Evolutionary conservation across 169 alveolate species (phyloP).

Genomic region (Cryptosporidium sp.): DNA sequence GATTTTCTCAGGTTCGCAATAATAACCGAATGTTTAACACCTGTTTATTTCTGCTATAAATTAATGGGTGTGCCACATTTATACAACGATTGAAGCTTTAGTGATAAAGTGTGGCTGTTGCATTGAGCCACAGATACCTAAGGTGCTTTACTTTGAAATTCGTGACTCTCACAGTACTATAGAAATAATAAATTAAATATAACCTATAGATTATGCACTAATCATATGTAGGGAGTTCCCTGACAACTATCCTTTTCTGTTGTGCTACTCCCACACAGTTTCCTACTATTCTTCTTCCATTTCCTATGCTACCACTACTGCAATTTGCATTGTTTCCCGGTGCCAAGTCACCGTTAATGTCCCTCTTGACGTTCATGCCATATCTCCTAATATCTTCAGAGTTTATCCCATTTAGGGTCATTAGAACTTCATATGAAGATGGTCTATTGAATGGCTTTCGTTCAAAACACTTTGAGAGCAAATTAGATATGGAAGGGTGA

Average conservation of each 20-base stretch:
- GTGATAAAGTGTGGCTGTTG: no score
- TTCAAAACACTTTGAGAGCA: slow-evolving; percentile 75
- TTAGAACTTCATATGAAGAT: slow-evolving; percentile 60
- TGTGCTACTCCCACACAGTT: slow-evolving; percentile 78
- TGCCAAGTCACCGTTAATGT: slow-evolving; percentile 42
- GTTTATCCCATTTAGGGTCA: neutral
- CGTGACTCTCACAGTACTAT: no score
- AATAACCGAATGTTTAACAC: slow-evolving; percentile 37
- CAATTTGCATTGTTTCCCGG: slow-evolving; percentile 73
- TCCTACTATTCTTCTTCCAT: slow-evolving; percentile 79
- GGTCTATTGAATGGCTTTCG: slow-evolving; percentile 78
- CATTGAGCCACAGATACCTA: no score
- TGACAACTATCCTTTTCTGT: slow-evolving; percentile 68
- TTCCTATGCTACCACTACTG: slow-evolving; percentile 68
- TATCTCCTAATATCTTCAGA: slow-evolving; percentile 48
- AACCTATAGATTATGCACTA: slow-evolving; percentile 59
- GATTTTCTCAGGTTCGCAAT: slow-evolving; percentile 75
- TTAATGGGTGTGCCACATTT: slow-evolving; percentile 40
- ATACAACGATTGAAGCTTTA: neutral
- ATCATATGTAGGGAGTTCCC: slow-evolving; percentile 33
- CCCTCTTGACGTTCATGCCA: slow-evolving; percentile 64
- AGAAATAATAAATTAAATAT: slow-evolving; percentile 52
- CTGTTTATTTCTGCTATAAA: neutral
- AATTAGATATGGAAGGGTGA: slow-evolving; percentile 66
- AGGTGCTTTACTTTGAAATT: no score